Conservation (phyloP, 768 basidiomycete genomes). For the Phylloporus arenicola region DNA sequence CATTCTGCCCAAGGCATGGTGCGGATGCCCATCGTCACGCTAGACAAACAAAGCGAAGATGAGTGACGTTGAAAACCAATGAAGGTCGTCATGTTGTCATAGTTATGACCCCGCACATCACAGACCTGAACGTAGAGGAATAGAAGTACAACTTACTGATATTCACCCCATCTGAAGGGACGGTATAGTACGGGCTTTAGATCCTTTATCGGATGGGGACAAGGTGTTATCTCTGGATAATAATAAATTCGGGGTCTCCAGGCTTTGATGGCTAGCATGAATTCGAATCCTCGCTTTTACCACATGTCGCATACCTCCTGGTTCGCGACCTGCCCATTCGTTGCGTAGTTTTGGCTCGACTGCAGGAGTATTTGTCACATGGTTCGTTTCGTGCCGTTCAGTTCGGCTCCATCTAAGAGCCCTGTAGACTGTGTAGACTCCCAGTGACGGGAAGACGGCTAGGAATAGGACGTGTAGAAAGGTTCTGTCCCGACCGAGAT, state of each 20-base stretch:
- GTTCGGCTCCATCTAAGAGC: slow-evolving; percentile 6
- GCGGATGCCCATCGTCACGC: slow-evolving; percentile 70
- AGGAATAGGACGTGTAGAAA: slow-evolving; percentile 8
- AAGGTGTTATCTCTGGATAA: slow-evolving; percentile 49
- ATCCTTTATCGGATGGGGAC: slow-evolving; percentile 34
- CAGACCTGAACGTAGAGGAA: too few relatives aligned
- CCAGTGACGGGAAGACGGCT: slow-evolving; percentile 11
- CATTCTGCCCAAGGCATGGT: slow-evolving; percentile 69
- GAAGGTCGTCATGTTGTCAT: not conserved
- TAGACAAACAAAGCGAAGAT: slow-evolving; percentile 17
- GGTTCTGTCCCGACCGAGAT: not conserved
- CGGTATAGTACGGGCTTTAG: slow-evolving; percentile 60
- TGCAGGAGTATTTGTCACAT: not conserved
- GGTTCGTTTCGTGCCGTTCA: not conserved
- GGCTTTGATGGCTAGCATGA: slow-evolving; percentile 23
- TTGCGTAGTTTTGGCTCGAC: not conserved
- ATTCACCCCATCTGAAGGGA: slow-evolving; percentile 63
- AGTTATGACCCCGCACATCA: too few relatives aligned
- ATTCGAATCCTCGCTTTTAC: not conserved
- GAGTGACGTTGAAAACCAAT: not conserved
- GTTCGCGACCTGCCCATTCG: slow-evolving; percentile 20
- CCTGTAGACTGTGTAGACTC: slow-evolving; percentile 13
- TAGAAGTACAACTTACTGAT: slow-evolving; percentile 47
- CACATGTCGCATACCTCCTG: slow-evolving; percentile 19
- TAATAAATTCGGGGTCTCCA: slow-evolving; percentile 50